Evolutionary conservation across 768 basidiomycete species (phyloP).

Genomic region (Phlebiopsis gigantea): DNA sequence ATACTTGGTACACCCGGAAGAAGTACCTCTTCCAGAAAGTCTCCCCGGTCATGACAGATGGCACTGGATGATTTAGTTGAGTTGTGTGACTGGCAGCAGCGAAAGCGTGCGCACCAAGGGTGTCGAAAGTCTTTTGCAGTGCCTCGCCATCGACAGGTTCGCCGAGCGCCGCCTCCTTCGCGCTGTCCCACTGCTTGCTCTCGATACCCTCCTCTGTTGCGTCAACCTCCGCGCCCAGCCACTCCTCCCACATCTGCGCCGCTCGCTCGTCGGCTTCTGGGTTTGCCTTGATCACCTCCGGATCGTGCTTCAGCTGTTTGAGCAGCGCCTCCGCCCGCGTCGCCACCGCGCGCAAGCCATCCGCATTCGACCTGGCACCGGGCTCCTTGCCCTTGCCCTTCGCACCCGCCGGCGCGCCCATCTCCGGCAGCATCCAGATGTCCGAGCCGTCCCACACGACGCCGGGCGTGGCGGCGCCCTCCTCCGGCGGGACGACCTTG

Average conservation of each 20-base stretch:
- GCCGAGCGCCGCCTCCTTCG: conserved; percentile 41
- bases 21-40: conserved; percentile 88
- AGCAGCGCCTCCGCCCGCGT: conserved; percentile 77
- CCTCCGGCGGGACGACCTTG: conserved; percentile 85
- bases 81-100: background rate
- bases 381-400: conserved; percentile 30
- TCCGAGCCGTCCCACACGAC: conserved; percentile 83
- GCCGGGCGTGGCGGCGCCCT: conserved; percentile 30
- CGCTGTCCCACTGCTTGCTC: conserved; percentile 51
- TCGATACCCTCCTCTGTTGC: conserved; percentile 51
- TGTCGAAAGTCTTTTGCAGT: conserved; percentile 47
- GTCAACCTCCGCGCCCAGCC: conserved; percentile 50
- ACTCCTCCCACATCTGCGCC: conserved; percentile 49
- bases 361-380: conserved; percentile 29
- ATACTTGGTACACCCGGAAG: conserved; percentile 81
- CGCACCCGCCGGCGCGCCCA: conserved; percentile 18
- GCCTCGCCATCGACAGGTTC: conserved; percentile 47
- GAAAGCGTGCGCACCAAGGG: conserved; percentile 46
- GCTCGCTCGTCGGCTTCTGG: conserved; percentile 60
- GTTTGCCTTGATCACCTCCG: conserved; percentile 70
- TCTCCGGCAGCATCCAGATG: conserved; percentile 70
- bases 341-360: conserved; percentile 50
- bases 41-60: conserved; percentile 53
- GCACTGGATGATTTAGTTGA: conserved; percentile 45
- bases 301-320: conserved; percentile 66